phyloP scores from a whole-genome alignment of 78 protist genomes.

The Dictyostelium brefeldianum region DNA sequence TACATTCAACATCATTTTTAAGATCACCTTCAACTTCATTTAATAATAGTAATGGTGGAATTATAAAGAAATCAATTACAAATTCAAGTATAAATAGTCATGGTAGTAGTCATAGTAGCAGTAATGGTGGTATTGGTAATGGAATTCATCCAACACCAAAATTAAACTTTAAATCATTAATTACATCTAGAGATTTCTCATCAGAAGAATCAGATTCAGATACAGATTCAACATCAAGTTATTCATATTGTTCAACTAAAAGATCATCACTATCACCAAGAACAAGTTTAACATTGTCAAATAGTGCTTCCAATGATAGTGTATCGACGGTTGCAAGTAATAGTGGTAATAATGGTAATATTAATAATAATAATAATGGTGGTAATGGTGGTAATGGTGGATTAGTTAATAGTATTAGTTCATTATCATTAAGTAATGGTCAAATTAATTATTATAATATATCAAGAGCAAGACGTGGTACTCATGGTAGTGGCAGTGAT shows the following conservation, averaged over 20 bases:
- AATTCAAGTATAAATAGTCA: not conserved
- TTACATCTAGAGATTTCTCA: constrained; percentile 33
- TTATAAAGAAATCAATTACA: not conserved
- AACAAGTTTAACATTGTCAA: constrained; percentile 42
- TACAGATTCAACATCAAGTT: constrained; percentile 38
- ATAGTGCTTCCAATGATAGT: constrained; percentile 27
- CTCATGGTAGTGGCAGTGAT: not conserved
- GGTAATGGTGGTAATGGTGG: not conserved
- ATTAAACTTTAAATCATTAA: constrained; percentile 9
- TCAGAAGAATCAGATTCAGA: constrained; percentile 63
- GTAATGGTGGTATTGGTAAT: not conserved
- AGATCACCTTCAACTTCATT: not conserved
- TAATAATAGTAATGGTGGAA: not conserved
- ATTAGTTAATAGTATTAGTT: constrained; percentile 17
- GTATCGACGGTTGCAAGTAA: constrained; percentile 7
- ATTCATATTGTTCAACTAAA: not conserved
- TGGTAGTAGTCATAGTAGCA: not conserved
- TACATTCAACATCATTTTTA: not conserved
- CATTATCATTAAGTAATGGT: not conserved
- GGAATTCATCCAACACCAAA: constrained; percentile 7
- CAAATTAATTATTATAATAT: constrained; percentile 27
- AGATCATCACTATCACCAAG: constrained; percentile 69
- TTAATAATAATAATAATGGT: not conserved
- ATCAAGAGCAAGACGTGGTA: constrained; percentile 18
- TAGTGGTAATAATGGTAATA: not conserved